Evolutionary conservation across 495 filamentous ascomycete species (phyloP).

Genomic region (Penicillium angulare): DNA sequence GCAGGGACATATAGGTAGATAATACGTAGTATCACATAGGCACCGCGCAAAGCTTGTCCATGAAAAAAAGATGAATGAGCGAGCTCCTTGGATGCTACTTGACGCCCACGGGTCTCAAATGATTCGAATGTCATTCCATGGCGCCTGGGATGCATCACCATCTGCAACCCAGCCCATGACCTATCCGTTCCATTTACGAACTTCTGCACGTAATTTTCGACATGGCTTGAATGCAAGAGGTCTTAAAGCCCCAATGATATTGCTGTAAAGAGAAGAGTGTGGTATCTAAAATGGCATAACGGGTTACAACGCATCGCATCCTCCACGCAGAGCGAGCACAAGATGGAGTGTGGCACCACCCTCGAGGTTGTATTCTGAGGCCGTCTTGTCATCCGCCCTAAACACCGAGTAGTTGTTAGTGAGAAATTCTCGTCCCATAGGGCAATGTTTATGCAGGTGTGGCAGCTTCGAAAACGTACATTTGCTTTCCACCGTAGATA

Average conservation of each 20-base stretch:
- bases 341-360: constrained; percentile 93
- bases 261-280: constrained; percentile 16
- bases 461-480: constrained; percentile 70
- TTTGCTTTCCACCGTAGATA: constrained; percentile 96
- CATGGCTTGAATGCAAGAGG: neutral
- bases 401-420: neutral
- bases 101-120: neutral
- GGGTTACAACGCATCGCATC: constrained; percentile 30
- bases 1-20: neutral
- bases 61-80: neutral
- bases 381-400: constrained; percentile 91
- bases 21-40: too few species aligned
- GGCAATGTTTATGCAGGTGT: neutral
- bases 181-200: too few species aligned
- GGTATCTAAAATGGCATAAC: constrained; percentile 24
- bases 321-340: constrained; percentile 89
- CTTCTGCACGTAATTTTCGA: too few species aligned
- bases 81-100: neutral
- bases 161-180: too few species aligned
- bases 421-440: neutral
- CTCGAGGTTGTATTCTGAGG: constrained; percentile 81
- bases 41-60: neutral
- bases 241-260: constrained; percentile 8
- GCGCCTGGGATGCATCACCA: neutral
- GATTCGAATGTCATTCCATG: neutral